Conservation (phyloP, 179 eudicot genomes). For the Spergularia azorica region DNA sequence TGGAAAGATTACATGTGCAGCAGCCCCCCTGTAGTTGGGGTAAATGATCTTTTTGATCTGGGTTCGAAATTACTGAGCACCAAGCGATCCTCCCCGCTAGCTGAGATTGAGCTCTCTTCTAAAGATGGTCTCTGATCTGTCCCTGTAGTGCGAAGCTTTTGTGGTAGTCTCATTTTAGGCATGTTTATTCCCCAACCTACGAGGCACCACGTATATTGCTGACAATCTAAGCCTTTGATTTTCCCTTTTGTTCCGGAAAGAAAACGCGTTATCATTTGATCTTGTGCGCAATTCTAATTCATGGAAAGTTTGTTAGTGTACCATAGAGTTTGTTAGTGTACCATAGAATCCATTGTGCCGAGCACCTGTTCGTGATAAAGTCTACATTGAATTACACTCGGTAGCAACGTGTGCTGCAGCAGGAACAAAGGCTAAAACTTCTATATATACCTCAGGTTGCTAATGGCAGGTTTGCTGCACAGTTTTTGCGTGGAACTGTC, state of each 20-base stretch:
- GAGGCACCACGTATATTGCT: not conserved
- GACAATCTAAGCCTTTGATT: too few relatives aligned
- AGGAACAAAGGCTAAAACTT: too few relatives aligned
- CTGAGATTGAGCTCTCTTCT: slow-evolving; percentile 5
- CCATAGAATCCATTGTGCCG: too few relatives aligned
- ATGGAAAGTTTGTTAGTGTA: not conserved
- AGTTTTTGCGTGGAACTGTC: too few relatives aligned
- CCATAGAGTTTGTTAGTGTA: too few relatives aligned
- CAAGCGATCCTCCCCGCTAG: not conserved
- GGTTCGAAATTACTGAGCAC: not conserved
- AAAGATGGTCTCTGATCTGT: not conserved
- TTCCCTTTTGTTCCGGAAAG: too few relatives aligned
- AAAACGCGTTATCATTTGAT: too few relatives aligned
- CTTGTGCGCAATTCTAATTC: not conserved
- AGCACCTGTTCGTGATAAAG: too few relatives aligned
- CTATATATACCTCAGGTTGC: too few relatives aligned
- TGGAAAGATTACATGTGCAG: slow-evolving; percentile 1
- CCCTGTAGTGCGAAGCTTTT: not conserved
- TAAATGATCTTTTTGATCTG: not conserved
- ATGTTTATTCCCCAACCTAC: not conserved
- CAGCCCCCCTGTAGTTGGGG: not conserved
- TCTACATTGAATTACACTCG: too few relatives aligned
- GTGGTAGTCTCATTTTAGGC: not conserved
- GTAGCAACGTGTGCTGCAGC: too few relatives aligned
- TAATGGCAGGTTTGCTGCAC: too few relatives aligned